Percentiles rank a stretch among this genome's conserved stretches.
Conservation (phyloP, 1,284 basidiomycete genomes). For the Erythrobasidium hasegawianum region DNA sequence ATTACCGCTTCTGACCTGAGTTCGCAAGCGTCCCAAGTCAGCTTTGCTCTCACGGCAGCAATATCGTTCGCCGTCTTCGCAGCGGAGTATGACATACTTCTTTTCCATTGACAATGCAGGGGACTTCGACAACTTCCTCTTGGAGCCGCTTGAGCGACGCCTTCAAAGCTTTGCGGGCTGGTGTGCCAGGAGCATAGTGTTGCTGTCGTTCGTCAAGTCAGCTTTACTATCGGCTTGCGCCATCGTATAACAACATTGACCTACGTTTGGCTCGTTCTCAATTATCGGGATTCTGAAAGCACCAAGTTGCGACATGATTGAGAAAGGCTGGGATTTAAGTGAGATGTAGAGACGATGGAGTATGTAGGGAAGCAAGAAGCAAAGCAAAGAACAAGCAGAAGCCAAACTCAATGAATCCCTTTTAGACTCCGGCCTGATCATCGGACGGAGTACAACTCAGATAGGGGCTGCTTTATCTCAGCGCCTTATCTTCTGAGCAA, state of each 20-base stretch:
- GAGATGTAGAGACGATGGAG: no score
- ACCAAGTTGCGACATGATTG: constrained; percentile 60
- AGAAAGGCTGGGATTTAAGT: no score
- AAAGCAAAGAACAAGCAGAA: neutral
- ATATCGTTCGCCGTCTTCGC: no score
- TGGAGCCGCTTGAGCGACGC: constrained; percentile 76
- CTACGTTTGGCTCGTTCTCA: constrained; percentile 88
- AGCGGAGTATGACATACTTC: no score
- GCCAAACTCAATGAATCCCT: no score
- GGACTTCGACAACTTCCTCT: constrained; percentile 74
- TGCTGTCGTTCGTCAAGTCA: constrained; percentile 46
- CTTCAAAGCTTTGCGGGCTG: constrained; percentile 71
- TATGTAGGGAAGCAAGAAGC: neutral
- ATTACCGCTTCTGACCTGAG: constrained; percentile 76
- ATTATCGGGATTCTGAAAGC: constrained; percentile 74
- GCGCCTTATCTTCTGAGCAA: no score
- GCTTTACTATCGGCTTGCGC: constrained; percentile 42
- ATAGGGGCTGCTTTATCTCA: no score
- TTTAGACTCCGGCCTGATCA: no score
- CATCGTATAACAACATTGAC: constrained; percentile 39
- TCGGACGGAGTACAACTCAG: no score
- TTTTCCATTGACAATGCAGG: constrained; percentile 87
- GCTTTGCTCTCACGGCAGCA: neutral
- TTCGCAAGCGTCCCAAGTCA: neutral
- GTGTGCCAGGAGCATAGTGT: constrained; percentile 72